A percentile compares a stretch with the other conserved stretches of the same genome.
Evolutionary conservation across 2,329 filamentous ascomycete species (phyloP).

Genomic region (Talaromyces sp.): DNA sequence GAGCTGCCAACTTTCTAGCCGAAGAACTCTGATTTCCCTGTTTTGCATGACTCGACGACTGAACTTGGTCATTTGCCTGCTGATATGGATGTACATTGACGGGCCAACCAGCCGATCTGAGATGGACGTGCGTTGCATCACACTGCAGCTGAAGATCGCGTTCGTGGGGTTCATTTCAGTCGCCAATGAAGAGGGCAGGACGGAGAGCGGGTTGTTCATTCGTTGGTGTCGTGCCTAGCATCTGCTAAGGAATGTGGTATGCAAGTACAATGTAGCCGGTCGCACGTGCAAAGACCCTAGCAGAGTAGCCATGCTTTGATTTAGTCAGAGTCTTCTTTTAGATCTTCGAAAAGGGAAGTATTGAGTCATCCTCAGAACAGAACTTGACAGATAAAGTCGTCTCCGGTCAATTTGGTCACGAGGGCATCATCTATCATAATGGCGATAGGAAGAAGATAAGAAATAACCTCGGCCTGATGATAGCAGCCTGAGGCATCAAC

Average conservation of each 20-base stretch:
- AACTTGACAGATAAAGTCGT: too few species aligned
- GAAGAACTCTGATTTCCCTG: background rate
- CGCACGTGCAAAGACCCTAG: background rate
- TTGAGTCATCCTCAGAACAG: too few species aligned
- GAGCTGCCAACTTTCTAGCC: background rate
- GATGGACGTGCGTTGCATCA: slow-evolving; percentile 7
- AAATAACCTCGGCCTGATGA: background rate
- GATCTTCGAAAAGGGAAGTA: too few species aligned
- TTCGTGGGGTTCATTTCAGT: background rate
- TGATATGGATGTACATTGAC: background rate
- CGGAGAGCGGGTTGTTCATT: background rate
- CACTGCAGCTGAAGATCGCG: slow-evolving; percentile 3
- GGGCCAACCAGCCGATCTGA: slow-evolving; percentile 4
- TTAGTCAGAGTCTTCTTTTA: background rate
- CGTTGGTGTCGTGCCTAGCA: background rate
- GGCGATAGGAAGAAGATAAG: background rate
- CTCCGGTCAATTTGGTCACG: background rate
- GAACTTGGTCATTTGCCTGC: background rate
- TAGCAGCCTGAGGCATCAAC: background rate
- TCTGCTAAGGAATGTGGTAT: background rate
- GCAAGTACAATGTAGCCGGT: too few species aligned
- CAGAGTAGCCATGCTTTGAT: background rate
- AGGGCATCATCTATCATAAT: background rate
- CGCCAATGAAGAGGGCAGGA: background rate
- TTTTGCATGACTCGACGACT: background rate